Percentiles rank a stretch among this genome's conserved stretches.
Conservation (phyloP, 2,329 filamentous ascomycete genomes). For the Cladophialophora chaetospira region DNA sequence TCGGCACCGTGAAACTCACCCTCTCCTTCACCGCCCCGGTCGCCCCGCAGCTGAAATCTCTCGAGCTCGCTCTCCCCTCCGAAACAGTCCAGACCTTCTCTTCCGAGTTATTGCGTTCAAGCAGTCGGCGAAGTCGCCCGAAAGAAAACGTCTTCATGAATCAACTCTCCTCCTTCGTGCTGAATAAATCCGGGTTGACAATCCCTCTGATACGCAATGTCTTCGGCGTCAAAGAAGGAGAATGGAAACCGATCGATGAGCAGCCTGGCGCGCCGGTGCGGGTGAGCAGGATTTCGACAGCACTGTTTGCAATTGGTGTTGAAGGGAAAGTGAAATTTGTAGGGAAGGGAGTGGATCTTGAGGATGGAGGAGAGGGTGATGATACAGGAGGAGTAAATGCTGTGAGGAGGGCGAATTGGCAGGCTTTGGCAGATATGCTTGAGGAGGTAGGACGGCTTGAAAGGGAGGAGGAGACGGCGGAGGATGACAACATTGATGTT, state of each 20-base stretch:
- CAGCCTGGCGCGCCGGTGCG: neutral
- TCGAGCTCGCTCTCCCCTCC: constrained; percentile 25
- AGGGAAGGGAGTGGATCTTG: neutral
- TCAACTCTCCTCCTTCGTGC: neutral
- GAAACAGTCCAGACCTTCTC: neutral
- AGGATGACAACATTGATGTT: too few relatives aligned
- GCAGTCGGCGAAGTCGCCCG: neutral
- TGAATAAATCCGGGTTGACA: neutral
- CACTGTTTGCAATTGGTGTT: neutral
- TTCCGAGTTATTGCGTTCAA: neutral
- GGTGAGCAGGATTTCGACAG: neutral
- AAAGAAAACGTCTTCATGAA: neutral
- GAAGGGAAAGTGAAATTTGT: neutral
- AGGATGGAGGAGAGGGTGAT: neutral
- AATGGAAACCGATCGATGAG: neutral
- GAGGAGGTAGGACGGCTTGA: too few relatives aligned
- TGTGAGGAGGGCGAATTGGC: neutral
- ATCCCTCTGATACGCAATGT: neutral
- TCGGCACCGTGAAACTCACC: constrained; percentile 28
- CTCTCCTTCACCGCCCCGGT: constrained; percentile 26
- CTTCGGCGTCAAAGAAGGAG: neutral
- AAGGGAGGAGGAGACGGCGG: too few relatives aligned
- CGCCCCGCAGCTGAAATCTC: constrained; percentile 25
- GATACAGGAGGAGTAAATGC: too few relatives aligned
- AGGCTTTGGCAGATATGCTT: too few relatives aligned